Conservation (phyloP, 495 filamentous ascomycete species). For the Elasticomyces elasticus region DNA sequence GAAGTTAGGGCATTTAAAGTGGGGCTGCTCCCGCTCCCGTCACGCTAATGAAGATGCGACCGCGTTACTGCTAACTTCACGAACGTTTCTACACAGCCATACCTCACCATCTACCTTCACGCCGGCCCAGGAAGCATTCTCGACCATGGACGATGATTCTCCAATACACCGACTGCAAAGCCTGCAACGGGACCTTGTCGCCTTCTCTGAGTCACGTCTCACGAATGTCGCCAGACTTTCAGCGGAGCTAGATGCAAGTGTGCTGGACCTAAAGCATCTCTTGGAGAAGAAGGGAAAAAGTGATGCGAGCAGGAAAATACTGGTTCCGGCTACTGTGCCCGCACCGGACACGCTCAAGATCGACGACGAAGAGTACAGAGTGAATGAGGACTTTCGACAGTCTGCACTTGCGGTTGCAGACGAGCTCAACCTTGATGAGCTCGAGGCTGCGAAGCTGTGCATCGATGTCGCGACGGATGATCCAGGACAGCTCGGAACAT, state of each 20-base stretch:
- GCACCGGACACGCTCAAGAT: constrained; percentile 43
- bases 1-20: too few relatives aligned
- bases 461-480: constrained; percentile 30
- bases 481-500: not conserved
- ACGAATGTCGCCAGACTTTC: constrained; percentile 54
- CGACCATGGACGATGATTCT: constrained; percentile 54
- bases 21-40: too few relatives aligned
- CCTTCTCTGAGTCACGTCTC: constrained; percentile 51
- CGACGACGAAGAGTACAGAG: constrained; percentile 59
- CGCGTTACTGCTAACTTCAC: too few relatives aligned
- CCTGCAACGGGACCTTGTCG: constrained; percentile 68
- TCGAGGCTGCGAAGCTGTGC: constrained; percentile 66
- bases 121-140: constrained; percentile 2
- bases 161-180: constrained; percentile 59
- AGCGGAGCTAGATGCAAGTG: constrained; percentile 55
- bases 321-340: constrained; percentile 38
- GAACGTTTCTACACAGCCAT: too few relatives aligned
- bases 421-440: constrained; percentile 78
- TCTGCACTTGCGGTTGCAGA: constrained; percentile 70
- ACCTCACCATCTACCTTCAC: too few relatives aligned
- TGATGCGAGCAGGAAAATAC: constrained; percentile 51
- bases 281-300: constrained; percentile 65
- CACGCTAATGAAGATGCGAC: too few relatives aligned
- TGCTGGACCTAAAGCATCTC: constrained; percentile 64
- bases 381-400: constrained; percentile 82